Evolutionary conservation across 23 red algal species (phyloP).

Genomic region (Gracilaria domingensis): DNA sequence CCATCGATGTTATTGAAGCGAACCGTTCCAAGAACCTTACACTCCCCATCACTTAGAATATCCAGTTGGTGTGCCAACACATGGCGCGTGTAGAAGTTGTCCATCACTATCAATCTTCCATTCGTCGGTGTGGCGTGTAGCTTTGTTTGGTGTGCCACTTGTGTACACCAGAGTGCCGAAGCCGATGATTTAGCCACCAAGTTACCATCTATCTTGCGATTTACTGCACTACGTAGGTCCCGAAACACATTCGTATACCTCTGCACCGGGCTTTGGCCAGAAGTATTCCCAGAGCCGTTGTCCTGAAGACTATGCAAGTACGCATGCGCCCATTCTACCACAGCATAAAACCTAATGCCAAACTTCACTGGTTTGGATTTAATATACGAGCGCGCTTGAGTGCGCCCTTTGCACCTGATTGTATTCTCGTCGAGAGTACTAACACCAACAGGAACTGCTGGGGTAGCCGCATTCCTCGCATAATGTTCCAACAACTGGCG

Average conservation of each 20-base stretch:
- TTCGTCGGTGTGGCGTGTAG: conserved; percentile 21
- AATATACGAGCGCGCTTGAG: neutral
- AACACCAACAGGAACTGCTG: neutral
- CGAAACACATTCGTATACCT: conserved; percentile 14
- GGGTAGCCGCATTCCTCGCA: neutral
- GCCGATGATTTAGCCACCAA: neutral
- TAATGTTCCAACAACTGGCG: neutral
- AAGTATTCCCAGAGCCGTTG: neutral
- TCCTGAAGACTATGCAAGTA: neutral
- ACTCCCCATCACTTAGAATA: conserved; percentile 17
- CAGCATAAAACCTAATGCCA: no score
- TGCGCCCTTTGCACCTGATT: neutral
- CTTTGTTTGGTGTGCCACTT: conserved; percentile 27
- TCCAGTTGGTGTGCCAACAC: conserved; percentile 10
- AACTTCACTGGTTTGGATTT: neutral
- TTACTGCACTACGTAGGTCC: neutral
- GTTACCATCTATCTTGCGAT: neutral
- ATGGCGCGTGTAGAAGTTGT: conserved; percentile 23
- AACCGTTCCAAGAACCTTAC: no score
- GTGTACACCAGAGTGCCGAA: no score
- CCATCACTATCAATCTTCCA: conserved; percentile 27
- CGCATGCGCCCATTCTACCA: neutral
- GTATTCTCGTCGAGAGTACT: neutral
- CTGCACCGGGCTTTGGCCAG: no score
- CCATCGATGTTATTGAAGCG: neutral